Evolutionary conservation across 106 monocot species (phyloP), one percentile per base, ranked within the genome.

Genomic region (Dioscorea alata): DNA sequence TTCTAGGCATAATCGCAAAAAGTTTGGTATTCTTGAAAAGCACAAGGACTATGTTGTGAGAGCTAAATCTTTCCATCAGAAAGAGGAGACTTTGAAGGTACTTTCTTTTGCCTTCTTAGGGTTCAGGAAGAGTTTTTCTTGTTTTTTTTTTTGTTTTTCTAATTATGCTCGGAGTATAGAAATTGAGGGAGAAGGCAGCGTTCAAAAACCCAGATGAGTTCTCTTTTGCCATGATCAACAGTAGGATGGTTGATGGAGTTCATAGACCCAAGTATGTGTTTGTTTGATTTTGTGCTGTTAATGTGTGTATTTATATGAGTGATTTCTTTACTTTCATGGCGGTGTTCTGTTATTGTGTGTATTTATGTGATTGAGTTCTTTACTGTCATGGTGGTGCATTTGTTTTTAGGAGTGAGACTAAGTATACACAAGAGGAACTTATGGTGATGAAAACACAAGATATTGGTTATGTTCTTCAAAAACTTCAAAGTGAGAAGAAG

Each of bases 371-470:
- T 19, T 23, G 50, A 24, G 25, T 32, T 60, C 34, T 34, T 34
- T 3, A 34, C 34, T 34, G 3, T 4, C 34, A 7, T 34, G 34
- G 25, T 59, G 48, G 63, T 66, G 31, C 13, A 50, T 68, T 52
- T 63, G 23, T 65, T 77, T 61, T 63, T 64, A 99, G 97, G 86
- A 85, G 73, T 20, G 74, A 87, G 70, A 86, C 85, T 33, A 99
- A 87, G 60, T 99, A 85, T 65, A 87, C 75, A 7, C 78, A 52
- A 1, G 97, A 92, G 70, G 87, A 92, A 64, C 84, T 92, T 53
- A 74, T 99, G 86, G 33, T 99, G 57, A 90, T 99, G 89, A 85
- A 92, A 75, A 99, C 89, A 13, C 92, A 92, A 76, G 92, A 99
- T 72, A 77, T 87, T 57, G 92, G 83, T 5, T 99, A 99, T 73